Evolutionary conservation across 208 protist species (phyloP).

Genomic region (Leishmania gerbilli): DNA sequence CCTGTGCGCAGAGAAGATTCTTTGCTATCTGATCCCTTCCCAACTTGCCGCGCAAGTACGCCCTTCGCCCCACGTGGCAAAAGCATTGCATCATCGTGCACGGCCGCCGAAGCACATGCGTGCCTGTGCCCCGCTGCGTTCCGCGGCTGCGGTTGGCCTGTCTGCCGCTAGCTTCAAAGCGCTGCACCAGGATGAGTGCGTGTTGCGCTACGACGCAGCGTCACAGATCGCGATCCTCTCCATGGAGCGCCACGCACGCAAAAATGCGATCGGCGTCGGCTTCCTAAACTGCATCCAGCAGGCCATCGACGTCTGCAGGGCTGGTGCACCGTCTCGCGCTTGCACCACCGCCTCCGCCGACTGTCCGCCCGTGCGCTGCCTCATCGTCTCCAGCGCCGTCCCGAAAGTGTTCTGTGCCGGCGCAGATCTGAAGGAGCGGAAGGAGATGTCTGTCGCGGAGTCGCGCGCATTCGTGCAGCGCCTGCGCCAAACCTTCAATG

Average conservation of each 20-base stretch:
- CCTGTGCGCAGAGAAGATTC: background rate
- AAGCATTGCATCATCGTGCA: background rate
- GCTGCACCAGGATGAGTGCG: conserved; percentile 40
- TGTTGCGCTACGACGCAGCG: conserved; percentile 30
- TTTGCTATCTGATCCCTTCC: conserved; percentile 3
- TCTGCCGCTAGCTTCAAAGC: conserved; percentile 20
- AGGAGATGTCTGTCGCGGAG: conserved; percentile 55
- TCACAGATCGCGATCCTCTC: conserved; percentile 47
- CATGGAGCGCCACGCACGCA: conserved; percentile 55
- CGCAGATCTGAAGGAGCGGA: conserved; percentile 79
- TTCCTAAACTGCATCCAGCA: conserved; percentile 47
- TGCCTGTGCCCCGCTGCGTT: conserved; percentile 13
- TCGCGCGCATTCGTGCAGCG: conserved; percentile 71
- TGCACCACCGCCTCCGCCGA: background rate
- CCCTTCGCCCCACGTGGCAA: background rate
- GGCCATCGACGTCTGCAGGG: conserved; percentile 49
- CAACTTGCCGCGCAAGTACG: background rate
- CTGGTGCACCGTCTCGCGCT: conserved; percentile 13
- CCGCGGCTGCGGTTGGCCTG: conserved; percentile 10
- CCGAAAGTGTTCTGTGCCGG: conserved; percentile 79
- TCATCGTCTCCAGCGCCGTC: conserved; percentile 71
- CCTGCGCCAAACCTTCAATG: conserved; percentile 68
- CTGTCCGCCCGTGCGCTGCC: conserved; percentile 36
- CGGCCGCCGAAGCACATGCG: conserved; percentile 1
- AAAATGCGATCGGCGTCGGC: conserved; percentile 58